phyloP scores from a whole-genome alignment of 345 rosid genomes.

The Heritiera littoralis region DNA sequence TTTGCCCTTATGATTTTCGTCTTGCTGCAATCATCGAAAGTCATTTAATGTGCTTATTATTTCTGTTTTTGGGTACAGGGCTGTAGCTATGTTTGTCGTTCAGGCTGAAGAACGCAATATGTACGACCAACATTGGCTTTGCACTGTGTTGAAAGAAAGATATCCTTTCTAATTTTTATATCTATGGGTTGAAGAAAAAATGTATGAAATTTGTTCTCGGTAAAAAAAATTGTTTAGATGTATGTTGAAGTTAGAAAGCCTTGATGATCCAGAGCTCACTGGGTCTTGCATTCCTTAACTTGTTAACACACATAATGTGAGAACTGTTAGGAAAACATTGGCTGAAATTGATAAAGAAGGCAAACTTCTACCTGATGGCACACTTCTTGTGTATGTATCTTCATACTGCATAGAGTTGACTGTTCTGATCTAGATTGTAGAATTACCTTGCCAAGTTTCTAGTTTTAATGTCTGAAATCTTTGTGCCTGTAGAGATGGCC shows the following conservation, averaged over 20 bases:
- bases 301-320: conserved; percentile 66
- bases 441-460: conserved; percentile 17
- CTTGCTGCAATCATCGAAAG: conserved; percentile 9
- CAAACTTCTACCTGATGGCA: conserved; percentile 72
- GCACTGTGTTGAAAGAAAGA: conserved; percentile 63
- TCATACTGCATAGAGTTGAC: conserved; percentile 12
- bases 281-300: conserved; percentile 56
- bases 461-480: conserved; percentile 24
- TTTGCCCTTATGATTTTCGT: conserved; percentile 1
- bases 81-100: conserved; percentile 72
- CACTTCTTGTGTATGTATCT: conserved; percentile 68
- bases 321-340: conserved; percentile 74
- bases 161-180: conserved; percentile 55
- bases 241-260: conserved; percentile 4
- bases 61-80: conserved; percentile 46
- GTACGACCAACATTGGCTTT: conserved; percentile 97
- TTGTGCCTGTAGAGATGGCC: conserved; percentile 60
- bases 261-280: not conserved
- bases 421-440: conserved; percentile 18
- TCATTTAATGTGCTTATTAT: conserved; percentile 4
- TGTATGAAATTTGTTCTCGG: not conserved
- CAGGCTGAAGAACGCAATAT: conserved; percentile 83
- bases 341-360: conserved; percentile 80
- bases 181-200: not conserved
- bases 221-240: not conserved